Percentiles rank a stretch among this genome's conserved stretches.
phyloP scores from a whole-genome alignment of 306 rosid species.

The Trifolium pratense region DNA sequence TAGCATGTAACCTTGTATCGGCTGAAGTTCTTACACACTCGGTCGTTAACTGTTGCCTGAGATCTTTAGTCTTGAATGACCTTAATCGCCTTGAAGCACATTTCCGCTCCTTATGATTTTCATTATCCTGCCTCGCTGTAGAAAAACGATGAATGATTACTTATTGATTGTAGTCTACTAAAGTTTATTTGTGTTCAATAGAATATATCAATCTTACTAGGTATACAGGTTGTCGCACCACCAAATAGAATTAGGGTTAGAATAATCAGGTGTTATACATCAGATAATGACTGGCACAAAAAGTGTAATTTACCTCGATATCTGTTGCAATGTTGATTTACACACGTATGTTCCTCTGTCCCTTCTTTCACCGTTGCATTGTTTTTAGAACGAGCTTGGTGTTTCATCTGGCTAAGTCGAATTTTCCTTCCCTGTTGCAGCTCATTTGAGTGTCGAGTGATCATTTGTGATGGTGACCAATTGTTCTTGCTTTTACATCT shows the following conservation, averaged over 20 bases:
- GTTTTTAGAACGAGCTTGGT: conserved; percentile 42
- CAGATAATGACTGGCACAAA: too few relatives aligned
- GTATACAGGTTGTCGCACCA: background rate
- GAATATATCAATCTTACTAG: conserved; percentile 24
- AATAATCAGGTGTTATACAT: too few relatives aligned
- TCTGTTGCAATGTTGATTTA: conserved; percentile 6
- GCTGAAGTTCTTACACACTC: conserved; percentile 15
- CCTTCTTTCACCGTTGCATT: conserved; percentile 13
- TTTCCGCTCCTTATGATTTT: conserved; percentile 25
- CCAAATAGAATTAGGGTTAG: too few relatives aligned
- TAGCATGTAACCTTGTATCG: background rate
- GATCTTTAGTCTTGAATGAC: conserved; percentile 27
- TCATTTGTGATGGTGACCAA: conserved; percentile 4
- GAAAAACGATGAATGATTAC: conserved; percentile 30
- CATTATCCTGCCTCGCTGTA: conserved; percentile 25
- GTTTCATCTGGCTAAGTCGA: conserved; percentile 45
- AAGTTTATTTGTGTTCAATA: background rate
- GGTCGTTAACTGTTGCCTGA: conserved; percentile 26
- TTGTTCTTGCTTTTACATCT: conserved; percentile 35
- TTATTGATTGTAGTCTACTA: background rate
- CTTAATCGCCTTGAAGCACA: conserved; percentile 34
- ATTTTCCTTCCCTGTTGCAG: conserved; percentile 13
- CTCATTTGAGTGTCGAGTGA: background rate
- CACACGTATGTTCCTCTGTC: conserved; percentile 12
- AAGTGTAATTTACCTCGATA: conserved; percentile 36